These are phyloP conservation scores for Mortierella sp. DNA, from an alignment of 371 early-diverging fungal species.

Conservation along the genomic window DNA sequence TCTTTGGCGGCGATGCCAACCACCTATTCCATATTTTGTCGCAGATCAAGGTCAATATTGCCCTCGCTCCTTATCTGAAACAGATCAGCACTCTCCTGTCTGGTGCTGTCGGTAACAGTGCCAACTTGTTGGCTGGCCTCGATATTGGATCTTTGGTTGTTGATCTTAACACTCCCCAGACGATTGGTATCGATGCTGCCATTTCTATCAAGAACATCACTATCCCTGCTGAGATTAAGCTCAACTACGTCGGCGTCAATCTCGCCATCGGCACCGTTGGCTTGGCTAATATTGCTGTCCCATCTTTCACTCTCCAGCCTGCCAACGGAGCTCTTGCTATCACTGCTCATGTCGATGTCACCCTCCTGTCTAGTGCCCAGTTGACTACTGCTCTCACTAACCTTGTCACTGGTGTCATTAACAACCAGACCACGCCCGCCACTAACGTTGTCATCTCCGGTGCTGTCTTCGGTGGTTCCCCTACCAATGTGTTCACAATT, in stretches of 20 bases:
- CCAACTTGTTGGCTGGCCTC: constrained; percentile 42
- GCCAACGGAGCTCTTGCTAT: constrained; percentile 28
- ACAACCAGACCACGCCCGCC: constrained; percentile 28
- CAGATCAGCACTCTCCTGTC: constrained; percentile 34
- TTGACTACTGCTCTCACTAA: constrained; percentile 28
- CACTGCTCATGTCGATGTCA: constrained; percentile 36
- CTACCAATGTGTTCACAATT: constrained; percentile 31
- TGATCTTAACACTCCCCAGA: constrained; percentile 49
- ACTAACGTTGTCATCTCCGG: constrained; percentile 39
- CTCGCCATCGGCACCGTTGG: constrained; percentile 32
- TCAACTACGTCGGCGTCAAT: constrained; percentile 51
- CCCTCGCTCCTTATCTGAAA: constrained; percentile 43
- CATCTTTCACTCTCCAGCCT: constrained; percentile 40
- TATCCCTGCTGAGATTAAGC: constrained; percentile 48
- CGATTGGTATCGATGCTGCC: constrained; percentile 49
- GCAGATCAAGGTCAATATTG: constrained; percentile 41
- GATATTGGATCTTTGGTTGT: constrained; percentile 44
- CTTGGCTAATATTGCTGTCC: constrained; percentile 42
- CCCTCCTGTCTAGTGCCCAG: constrained; percentile 27
- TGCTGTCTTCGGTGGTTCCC: constrained; percentile 34
- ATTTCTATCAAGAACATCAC: constrained; percentile 35
- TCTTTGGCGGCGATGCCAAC: constrained; percentile 49
- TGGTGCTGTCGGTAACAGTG: constrained; percentile 17
- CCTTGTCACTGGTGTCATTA: constrained; percentile 29
- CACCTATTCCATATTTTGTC: constrained; percentile 48